A percentile compares a stretch with the other conserved stretches of the same genome.
phyloP scores from a whole-genome alignment of 2,329 filamentous ascomycete species.

The Penicillium rolfsii region DNA sequence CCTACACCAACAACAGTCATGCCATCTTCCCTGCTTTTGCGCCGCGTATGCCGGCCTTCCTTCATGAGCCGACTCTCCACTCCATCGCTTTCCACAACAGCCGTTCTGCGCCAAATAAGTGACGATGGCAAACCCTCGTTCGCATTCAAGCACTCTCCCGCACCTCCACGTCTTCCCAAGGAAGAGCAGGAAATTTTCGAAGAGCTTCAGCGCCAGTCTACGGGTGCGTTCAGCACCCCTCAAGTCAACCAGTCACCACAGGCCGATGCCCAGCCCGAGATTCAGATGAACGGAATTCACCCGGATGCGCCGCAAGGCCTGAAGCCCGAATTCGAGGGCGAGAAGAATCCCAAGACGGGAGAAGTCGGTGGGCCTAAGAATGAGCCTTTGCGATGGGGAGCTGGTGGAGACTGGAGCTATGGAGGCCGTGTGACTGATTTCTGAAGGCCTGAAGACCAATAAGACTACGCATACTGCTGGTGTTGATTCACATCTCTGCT shows the following conservation, averaged over 20 bases:
- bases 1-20: conserved; percentile 23
- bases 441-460: conserved; percentile 35
- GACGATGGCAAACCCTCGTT: conserved; percentile 35
- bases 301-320: conserved; percentile 75
- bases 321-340: conserved; percentile 88
- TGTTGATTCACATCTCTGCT: conserved; percentile 25
- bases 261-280: conserved; percentile 50
- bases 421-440: conserved; percentile 97
- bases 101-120: conserved; percentile 21
- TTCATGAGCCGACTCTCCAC: conserved; percentile 30
- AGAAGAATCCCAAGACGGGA: conserved; percentile 88
- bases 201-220: conserved; percentile 76
- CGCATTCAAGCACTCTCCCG: conserved; percentile 55
- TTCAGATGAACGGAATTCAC: conserved; percentile 63
- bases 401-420: conserved; percentile 80
- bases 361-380: conserved; percentile 98
- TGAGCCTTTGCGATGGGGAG: conserved; percentile 87
- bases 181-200: conserved; percentile 91
- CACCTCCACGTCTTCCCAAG: conserved; percentile 83
- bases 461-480: conserved; percentile 26
- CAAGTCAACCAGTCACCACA: conserved; percentile 56
- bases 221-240: conserved; percentile 74
- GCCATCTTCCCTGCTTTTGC: conserved; percentile 24
- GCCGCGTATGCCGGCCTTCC: conserved; percentile 51
- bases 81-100: conserved; percentile 35